phyloP scores from a whole-genome alignment of 1,284 basidiomycete species.

The Taiwanofungus camphoratus region DNA sequence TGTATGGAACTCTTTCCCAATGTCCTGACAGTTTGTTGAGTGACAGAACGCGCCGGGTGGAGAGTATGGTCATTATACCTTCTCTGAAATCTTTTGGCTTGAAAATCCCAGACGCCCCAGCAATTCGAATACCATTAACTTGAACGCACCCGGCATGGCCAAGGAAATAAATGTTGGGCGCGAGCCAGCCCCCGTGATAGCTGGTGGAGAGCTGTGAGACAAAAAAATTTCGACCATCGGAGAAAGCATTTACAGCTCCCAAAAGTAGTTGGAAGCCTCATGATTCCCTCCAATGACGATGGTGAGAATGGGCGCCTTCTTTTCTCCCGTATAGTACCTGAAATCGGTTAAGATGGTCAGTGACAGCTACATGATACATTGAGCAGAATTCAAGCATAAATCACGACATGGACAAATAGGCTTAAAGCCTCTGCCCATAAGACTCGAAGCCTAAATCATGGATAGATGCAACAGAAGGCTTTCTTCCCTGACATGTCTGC shows the following conservation, averaged over 20 bases:
- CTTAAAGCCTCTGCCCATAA: no score
- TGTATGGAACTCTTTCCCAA: constrained; percentile 68
- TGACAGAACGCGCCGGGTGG: neutral
- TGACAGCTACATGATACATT: no score
- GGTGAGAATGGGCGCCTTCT: constrained; percentile 81
- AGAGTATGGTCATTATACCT: constrained; percentile 48
- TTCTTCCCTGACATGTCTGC: no score
- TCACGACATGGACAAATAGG: no score
- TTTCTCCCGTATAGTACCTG: constrained; percentile 85
- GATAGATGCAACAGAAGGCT: no score
- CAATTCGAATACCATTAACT: constrained; percentile 82
- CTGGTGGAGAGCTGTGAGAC: constrained; percentile 31
- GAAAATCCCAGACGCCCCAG: constrained; percentile 92
- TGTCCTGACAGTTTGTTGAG: constrained; percentile 42
- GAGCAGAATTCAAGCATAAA: no score
- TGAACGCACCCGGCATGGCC: constrained; percentile 89
- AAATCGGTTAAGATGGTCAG: neutral
- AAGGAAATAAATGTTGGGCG: constrained; percentile 95
- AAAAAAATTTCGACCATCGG: neutral
- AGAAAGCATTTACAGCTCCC: constrained; percentile 74
- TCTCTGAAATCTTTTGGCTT: constrained; percentile 74
- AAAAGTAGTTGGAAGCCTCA: constrained; percentile 95
- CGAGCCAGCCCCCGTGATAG: constrained; percentile 94
- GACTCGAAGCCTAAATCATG: no score
- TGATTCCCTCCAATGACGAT: constrained; percentile 98